phyloP scores from a whole-genome alignment of 2,329 filamentous ascomycete species.

The Ophiostoma triangulosporum region DNA sequence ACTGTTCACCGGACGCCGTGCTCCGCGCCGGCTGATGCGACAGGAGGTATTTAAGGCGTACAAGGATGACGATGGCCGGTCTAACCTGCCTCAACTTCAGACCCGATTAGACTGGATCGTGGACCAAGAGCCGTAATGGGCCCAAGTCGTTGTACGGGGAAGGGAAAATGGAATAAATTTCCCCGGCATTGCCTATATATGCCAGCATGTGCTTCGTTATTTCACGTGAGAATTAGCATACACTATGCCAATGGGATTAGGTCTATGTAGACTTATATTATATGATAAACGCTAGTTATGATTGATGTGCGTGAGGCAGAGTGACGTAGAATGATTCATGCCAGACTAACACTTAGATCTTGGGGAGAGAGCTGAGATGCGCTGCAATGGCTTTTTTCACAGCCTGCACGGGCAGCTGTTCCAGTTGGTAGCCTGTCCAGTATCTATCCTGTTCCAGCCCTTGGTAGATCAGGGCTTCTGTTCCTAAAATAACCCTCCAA shows the following conservation, averaged over 20 bases:
- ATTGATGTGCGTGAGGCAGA: background rate
- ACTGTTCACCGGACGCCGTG: slow-evolving; percentile 58
- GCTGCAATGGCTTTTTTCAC: slow-evolving; percentile 40
- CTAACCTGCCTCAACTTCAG: slow-evolving; percentile 21
- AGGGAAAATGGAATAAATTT: no score
- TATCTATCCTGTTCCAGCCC: slow-evolving; percentile 53
- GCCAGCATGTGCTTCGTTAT: background rate
- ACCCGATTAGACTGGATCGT: slow-evolving; percentile 26
- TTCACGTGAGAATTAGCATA: no score
- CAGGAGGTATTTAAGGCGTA: slow-evolving; percentile 35
- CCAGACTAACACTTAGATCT: background rate
- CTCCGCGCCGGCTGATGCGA: slow-evolving; percentile 55
- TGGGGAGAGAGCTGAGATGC: slow-evolving; percentile 23
- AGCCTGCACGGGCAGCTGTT: slow-evolving; percentile 44
- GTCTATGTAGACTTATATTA: no score
- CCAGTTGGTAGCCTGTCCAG: slow-evolving; percentile 51
- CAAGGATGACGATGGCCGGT: slow-evolving; percentile 22
- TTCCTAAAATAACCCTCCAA: slow-evolving; percentile 64
- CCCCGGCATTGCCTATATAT: no score
- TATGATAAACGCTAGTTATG: background rate
- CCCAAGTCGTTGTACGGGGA: background rate
- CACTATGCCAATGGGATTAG: no score
- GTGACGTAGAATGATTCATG: background rate
- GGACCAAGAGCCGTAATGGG: slow-evolving; percentile 25
- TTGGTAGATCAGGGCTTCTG: slow-evolving; percentile 66